Percentiles rank a stretch among this genome's conserved stretches.
Conservation (phyloP, 2,329 filamentous ascomycete species). For the Fusarium fujikuroi region DNA sequence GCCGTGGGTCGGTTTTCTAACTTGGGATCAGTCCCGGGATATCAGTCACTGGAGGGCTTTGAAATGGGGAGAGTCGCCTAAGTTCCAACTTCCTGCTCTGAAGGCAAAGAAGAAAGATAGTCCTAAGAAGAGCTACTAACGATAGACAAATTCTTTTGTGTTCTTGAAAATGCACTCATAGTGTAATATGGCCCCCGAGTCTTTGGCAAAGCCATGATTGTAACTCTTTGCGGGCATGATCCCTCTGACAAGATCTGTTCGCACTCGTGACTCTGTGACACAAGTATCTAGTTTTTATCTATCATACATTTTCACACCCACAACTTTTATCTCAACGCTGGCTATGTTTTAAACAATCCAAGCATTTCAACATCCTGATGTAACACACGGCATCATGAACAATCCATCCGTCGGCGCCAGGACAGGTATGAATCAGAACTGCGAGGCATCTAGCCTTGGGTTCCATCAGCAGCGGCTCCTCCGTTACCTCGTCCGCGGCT, state of each 20-base stretch:
- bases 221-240: neutral
- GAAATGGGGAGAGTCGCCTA: conserved; percentile 70
- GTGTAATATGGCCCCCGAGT: conserved; percentile 34
- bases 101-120: conserved; percentile 65
- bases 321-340: conserved; percentile 9
- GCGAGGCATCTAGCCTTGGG: conserved; percentile 35
- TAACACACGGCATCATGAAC: conserved; percentile 7
- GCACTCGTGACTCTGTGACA: conserved; percentile 42
- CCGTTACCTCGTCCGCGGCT: conserved; percentile 50
- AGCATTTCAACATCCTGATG: conserved; percentile 10
- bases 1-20: conserved; percentile 91
- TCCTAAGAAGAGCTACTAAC: conserved; percentile 33
- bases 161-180: conserved; percentile 6
- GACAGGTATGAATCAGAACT: neutral
- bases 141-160: neutral
- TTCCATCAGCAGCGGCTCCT: conserved; percentile 27
- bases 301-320: conserved; percentile 36
- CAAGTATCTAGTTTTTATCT: conserved; percentile 35
- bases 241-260: conserved; percentile 8
- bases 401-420: neutral
- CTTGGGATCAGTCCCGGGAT: conserved; percentile 75
- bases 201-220: conserved; percentile 6
- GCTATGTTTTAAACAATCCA: conserved; percentile 9
- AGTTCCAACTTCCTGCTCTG: conserved; percentile 72
- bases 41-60: conserved; percentile 73